These are phyloP conservation scores for Penicillium glabrum DNA, from an alignment of 2,329 filamentous ascomycete species.

Conservation along the genomic window DNA sequence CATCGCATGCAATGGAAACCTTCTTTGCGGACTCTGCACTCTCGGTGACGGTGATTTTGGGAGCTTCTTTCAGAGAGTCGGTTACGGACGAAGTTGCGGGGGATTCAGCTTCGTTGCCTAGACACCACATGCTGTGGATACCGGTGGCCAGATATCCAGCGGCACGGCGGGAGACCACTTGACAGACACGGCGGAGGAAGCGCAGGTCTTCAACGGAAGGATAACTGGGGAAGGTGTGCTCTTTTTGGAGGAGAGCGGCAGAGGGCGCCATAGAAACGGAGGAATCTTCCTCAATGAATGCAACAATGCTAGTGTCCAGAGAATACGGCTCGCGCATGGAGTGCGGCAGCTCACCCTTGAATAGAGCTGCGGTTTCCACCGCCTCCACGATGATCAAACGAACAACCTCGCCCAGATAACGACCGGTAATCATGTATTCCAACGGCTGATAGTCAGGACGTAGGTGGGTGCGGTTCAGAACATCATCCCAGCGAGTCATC, in stretches of 20 bases:
- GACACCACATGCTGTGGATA: conserved; percentile 61
- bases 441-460: conserved; percentile 65
- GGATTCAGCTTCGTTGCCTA: conserved; percentile 53
- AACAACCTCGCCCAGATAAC: conserved; percentile 64
- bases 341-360: conserved; percentile 57
- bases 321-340: conserved; percentile 58
- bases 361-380: conserved; percentile 55
- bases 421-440: conserved; percentile 64
- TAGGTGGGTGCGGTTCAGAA: conserved; percentile 57
- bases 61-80: conserved; percentile 26
- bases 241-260: conserved; percentile 50
- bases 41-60: conserved; percentile 37
- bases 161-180: conserved; percentile 58
- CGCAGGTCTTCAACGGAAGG: conserved; percentile 52
- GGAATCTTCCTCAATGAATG: conserved; percentile 54
- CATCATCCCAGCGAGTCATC: conserved; percentile 62
- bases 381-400: conserved; percentile 62
- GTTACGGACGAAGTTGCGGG: conserved; percentile 20
- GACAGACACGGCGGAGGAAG: conserved; percentile 55
- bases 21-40: conserved; percentile 30
- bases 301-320: conserved; percentile 60
- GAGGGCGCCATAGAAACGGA: conserved; percentile 40
- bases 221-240: conserved; percentile 49
- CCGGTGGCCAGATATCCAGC: conserved; percentile 63
- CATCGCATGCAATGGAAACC: conserved; percentile 52